A percentile compares a stretch with the other conserved stretches of the same genome.
phyloP scores from a whole-genome alignment of 2,329 filamentous ascomycete genomes.

The Arthrinium puccinioides region DNA sequence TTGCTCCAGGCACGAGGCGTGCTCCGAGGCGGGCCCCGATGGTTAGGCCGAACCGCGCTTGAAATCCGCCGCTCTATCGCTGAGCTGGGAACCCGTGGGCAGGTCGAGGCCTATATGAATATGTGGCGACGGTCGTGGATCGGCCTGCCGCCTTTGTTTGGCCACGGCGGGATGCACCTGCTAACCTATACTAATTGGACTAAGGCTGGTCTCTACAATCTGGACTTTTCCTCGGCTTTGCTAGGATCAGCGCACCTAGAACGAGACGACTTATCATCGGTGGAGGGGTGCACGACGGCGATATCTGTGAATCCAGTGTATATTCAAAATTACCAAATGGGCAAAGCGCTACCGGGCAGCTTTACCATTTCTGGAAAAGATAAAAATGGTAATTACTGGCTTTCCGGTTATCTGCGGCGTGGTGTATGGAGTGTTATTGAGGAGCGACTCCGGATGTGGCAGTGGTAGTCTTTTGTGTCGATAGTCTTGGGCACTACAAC shows the following conservation, averaged over 20 bases:
- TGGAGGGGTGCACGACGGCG: too few relatives aligned
- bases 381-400: conserved; percentile 19
- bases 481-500: too few relatives aligned
- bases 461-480: too few relatives aligned
- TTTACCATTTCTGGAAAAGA: conserved; percentile 22
- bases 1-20: conserved; percentile 13
- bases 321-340: conserved; percentile 20
- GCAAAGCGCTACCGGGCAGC: too few relatives aligned
- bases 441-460: too few relatives aligned
- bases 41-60: conserved; percentile 18
- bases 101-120: conserved; percentile 26
- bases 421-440: too few relatives aligned
- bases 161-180: conserved; percentile 21
- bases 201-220: conserved; percentile 18
- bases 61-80: conserved; percentile 20
- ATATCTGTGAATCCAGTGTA: conserved; percentile 12
- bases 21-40: conserved; percentile 20
- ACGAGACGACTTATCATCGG: too few relatives aligned
- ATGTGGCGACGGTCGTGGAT: conserved; percentile 15
- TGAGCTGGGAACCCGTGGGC: conserved; percentile 22
- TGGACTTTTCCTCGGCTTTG: conserved; percentile 20
- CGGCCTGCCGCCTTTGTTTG: conserved; percentile 22
- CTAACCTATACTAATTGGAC: conserved; percentile 24
- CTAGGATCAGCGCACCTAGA: conserved; percentile 1
- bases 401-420: conserved; percentile 17